Percentiles rank a stretch among this genome's conserved stretches.
phyloP scores from a whole-genome alignment of 345 rosid genomes.

The Bruguiera parviflora region DNA sequence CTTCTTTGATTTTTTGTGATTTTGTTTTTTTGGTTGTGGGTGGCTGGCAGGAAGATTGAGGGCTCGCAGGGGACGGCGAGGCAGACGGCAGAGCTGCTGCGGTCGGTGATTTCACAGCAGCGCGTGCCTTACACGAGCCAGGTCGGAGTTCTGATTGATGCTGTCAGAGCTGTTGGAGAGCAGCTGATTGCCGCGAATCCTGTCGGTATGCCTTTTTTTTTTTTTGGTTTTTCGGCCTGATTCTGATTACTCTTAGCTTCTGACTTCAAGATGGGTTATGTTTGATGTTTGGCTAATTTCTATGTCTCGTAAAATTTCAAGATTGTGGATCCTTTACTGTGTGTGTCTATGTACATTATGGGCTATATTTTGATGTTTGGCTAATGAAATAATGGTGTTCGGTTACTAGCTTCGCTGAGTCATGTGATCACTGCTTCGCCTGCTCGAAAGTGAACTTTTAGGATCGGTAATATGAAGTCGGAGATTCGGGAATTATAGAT shows the following conservation, averaged over 20 bases:
- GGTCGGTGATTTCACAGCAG: slow-evolving; percentile 76
- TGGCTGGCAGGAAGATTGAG: slow-evolving; percentile 60
- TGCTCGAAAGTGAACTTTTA: no score
- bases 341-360: no score
- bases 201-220: slow-evolving; percentile 46
- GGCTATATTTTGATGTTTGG: no score
- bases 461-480: no score
- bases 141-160: slow-evolving; percentile 69
- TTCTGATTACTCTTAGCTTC: no score
- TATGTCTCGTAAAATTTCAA: no score
- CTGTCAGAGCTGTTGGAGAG: slow-evolving; percentile 65
- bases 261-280: no score
- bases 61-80: slow-evolving; percentile 88
- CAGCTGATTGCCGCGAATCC: slow-evolving; percentile 78
- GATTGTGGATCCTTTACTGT: no score
- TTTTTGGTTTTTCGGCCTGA: not conserved
- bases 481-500: not conserved
- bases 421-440: no score
- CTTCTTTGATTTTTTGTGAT: not conserved
- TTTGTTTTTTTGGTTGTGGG: not conserved
- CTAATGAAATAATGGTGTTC: no score
- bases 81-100: slow-evolving; percentile 70
- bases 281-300: no score
- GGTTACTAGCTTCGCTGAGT: no score
- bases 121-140: slow-evolving; percentile 66